phyloP scores from a whole-genome alignment of 495 filamentous ascomycete species.

The Aspergillus carlsbadensis region DNA sequence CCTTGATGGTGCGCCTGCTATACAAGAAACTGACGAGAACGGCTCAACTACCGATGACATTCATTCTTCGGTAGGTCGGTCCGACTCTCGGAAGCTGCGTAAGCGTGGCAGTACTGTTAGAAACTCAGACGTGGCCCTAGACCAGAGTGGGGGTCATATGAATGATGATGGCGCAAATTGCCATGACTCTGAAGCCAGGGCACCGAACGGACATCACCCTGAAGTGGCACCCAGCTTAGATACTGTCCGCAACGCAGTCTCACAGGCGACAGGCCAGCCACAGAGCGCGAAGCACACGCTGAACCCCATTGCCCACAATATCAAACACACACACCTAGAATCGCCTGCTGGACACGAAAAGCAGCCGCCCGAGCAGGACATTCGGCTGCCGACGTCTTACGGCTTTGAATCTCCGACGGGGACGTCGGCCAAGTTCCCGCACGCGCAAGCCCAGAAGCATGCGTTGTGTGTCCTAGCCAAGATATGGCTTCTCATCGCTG shows the following conservation, averaged over 20 bases:
- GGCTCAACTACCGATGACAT: constrained; percentile 21
- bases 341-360: constrained; percentile 43
- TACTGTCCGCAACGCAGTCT: constrained; percentile 46
- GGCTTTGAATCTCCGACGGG: constrained; percentile 46
- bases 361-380: constrained; percentile 53
- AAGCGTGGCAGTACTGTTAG: constrained; percentile 41
- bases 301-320: constrained; percentile 50
- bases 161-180: constrained; percentile 18
- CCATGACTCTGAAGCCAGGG: not conserved
- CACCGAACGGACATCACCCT: constrained; percentile 6
- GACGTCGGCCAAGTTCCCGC: constrained; percentile 37
- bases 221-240: constrained; percentile 19
- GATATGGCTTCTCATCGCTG: constrained; percentile 86
- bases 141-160: constrained; percentile 2
- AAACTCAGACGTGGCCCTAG: constrained; percentile 18
- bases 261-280: constrained; percentile 22
- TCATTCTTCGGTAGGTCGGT: constrained; percentile 25
- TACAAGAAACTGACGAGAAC: constrained; percentile 51
- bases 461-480: constrained; percentile 64
- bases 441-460: constrained; percentile 50
- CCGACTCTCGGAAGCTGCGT: constrained; percentile 47
- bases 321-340: constrained; percentile 41
- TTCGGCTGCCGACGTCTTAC: constrained; percentile 44
- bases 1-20: constrained; percentile 39
- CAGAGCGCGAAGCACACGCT: constrained; percentile 40